A percentile compares a stretch with the other conserved stretches of the same genome.
phyloP scores from a whole-genome alignment of 805 yeast species.

The Pichia paraexigua region DNA sequence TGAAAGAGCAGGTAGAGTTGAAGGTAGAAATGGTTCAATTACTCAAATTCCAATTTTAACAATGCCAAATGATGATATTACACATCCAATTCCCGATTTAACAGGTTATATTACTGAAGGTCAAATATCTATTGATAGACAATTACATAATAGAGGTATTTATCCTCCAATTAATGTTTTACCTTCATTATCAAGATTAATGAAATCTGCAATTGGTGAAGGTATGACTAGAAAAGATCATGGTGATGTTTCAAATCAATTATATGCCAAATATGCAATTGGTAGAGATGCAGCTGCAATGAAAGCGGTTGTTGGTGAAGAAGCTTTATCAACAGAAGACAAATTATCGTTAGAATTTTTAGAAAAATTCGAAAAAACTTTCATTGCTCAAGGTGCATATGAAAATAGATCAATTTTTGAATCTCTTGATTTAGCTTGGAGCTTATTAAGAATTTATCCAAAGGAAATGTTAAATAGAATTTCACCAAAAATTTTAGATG shows the following conservation, averaged over 20 bases:
- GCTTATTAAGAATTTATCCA: conserved; percentile 95
- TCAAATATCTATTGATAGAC: conserved; percentile 96
- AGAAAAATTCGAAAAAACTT: conserved; percentile 95
- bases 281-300: conserved; percentile 99
- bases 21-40: conserved; percentile 98
- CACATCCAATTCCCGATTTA: conserved; percentile 99
- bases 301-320: conserved; percentile 99
- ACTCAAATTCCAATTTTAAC: conserved; percentile 98
- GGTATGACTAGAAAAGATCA: conserved; percentile 99
- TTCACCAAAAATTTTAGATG: conserved; percentile 92
- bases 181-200: conserved; percentile 94
- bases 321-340: conserved; percentile 95
- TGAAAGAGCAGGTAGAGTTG: conserved; percentile 99
- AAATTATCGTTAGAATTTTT: conserved; percentile 94
- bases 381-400: conserved; percentile 93
- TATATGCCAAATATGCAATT: conserved; percentile 98
- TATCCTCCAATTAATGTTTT: conserved; percentile 98
- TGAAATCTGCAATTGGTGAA: conserved; percentile 99
- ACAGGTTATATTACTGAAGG: conserved; percentile 99
- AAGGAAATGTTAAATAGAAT: conserved; percentile 98
- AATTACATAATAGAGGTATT: conserved; percentile 90
- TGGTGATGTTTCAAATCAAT: conserved; percentile 98
- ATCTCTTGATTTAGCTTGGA: conserved; percentile 97
- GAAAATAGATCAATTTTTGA: conserved; percentile 93
- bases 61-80: conserved; percentile 99